Base-by-base conservation (phyloP, 2,329 filamentous ascomycete species). In the Fusarium succisae region DNA sequence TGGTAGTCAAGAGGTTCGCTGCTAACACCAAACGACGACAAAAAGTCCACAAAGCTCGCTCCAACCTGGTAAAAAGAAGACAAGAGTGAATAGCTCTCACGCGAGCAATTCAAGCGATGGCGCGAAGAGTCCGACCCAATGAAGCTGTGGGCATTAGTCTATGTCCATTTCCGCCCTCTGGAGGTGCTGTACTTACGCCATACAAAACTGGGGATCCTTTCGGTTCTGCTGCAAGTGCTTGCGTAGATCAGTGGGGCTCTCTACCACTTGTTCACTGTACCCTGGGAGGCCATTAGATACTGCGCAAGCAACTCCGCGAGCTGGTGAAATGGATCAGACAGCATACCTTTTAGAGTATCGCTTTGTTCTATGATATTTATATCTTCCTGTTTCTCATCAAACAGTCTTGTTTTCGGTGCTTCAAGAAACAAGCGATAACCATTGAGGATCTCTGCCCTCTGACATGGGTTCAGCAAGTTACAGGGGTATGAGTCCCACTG, bases 121-220 rank as follows among this genome's bases (percentile, higher is more conserved):
- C 71, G 65, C 3, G 68, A 72, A 37, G 61, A 20, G 9, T 37
- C 32, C 22, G 41, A 58, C 18, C 18, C 18, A 4, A 47, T 15
- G 12, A 47, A 58, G 8, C 55, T 58, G 28, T 11, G 3, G 15
- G 6, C 20, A 4, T 57, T 7, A 35, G 39, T 20, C 32, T n/a
- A 5, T 2, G 11, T 4, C 39, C 10, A 30, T 24, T 12, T 18
- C 47, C 22, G 41, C n/a, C 15, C 8, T 15, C 5, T 11, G 1
- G 41, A 24, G 14, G 22, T 17, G 9, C n/a, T n/a, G 22, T 24
- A 43, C 41, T 24, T 44, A 68, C 67, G 66, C 57, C 30, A 63
- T 28, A 13, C 70, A 62, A 12, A 24, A 68, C 24, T 45, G 62
- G 11, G 67, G 67, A 15, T 70, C 70, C 18, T 73, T 58, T 15